These are phyloP conservation scores for Citropsis articulata DNA, from an alignment of 345 rosid genomes.

Conservation along the genomic window DNA sequence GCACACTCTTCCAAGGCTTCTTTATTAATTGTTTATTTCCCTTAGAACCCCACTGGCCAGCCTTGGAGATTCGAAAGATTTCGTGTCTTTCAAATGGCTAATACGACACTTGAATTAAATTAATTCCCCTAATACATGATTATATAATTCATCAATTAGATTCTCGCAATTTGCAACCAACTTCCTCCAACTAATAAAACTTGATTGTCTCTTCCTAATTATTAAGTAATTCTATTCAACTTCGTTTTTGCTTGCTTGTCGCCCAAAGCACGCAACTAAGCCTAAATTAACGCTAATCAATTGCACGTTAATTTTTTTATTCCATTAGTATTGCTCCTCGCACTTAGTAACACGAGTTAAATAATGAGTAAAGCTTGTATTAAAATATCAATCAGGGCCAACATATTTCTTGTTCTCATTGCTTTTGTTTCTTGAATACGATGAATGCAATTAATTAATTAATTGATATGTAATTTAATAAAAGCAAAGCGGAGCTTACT, in stretches of 20 bases:
- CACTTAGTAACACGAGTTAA: constrained; percentile 6
- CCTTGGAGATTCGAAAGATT: not conserved
- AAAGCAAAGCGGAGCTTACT: constrained; percentile 23
- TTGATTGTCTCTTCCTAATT: not conserved
- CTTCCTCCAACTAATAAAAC: not conserved
- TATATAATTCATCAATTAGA: not conserved
- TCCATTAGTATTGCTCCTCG: constrained; percentile 8
- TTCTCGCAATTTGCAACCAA: not conserved
- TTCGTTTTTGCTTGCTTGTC: not conserved
- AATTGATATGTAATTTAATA: not conserved
- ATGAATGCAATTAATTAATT: constrained; percentile 11
- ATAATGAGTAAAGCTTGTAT: not conserved
- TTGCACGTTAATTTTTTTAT: not conserved
- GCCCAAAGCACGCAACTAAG: not conserved
- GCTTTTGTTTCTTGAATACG: constrained; percentile 33
- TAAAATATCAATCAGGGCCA: constrained; percentile 8
- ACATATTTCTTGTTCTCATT: constrained; percentile 24
- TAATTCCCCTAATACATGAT: not conserved
- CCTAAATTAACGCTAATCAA: not conserved
- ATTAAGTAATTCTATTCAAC: not conserved
- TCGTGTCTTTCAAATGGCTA: not conserved
- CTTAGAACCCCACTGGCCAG: not conserved
- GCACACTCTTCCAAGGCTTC: not conserved
- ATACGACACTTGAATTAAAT: constrained; percentile 1
- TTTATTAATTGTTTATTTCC: not conserved